Evolutionary conservation across 108 stramenopile species (phyloP).

Genomic region (Skeletonema menzelii): DNA sequence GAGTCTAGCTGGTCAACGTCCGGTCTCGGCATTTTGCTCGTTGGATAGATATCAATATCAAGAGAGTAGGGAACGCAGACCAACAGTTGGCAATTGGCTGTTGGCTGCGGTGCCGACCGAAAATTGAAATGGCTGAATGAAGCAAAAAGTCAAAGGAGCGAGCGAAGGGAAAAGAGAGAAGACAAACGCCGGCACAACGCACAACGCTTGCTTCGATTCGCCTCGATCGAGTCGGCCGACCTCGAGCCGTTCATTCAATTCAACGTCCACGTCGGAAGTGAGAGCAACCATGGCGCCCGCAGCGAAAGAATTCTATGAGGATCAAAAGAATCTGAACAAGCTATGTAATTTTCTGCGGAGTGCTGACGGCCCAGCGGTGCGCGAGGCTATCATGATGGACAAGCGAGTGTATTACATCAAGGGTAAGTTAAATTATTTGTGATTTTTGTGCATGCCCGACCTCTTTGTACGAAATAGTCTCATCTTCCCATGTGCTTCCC

Average conservation of each 20-base stretch:
- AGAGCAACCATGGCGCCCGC: constrained; percentile 12
- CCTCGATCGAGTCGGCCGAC: too few relatives aligned
- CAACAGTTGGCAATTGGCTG: too few relatives aligned
- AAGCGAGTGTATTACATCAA: constrained; percentile 98
- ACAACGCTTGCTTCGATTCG: too few relatives aligned
- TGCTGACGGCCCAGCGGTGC: constrained; percentile 77
- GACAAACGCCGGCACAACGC: too few relatives aligned
- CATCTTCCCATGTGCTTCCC: background rate
- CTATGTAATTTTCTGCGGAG: constrained; percentile 86
- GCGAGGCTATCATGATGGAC: constrained; percentile 92
- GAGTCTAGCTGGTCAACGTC: constrained; percentile 67
- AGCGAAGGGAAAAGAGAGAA: too few relatives aligned
- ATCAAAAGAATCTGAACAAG: constrained; percentile 78
- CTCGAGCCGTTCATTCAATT: background rate
- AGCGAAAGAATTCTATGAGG: constrained; percentile 71
- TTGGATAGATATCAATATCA: background rate
- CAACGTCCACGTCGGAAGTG: background rate
- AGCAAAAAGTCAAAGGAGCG: too few relatives aligned
- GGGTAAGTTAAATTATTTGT: constrained; percentile 66
- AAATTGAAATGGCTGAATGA: too few relatives aligned
- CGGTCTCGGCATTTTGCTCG: constrained; percentile 40
- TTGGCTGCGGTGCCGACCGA: too few relatives aligned
- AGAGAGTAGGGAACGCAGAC: too few relatives aligned
- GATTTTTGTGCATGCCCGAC: background rate
- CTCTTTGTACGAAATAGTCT: background rate